Evolutionary conservation across 2,329 filamentous ascomycete species (phyloP).

Genomic region (Trichoderma sp.): DNA sequence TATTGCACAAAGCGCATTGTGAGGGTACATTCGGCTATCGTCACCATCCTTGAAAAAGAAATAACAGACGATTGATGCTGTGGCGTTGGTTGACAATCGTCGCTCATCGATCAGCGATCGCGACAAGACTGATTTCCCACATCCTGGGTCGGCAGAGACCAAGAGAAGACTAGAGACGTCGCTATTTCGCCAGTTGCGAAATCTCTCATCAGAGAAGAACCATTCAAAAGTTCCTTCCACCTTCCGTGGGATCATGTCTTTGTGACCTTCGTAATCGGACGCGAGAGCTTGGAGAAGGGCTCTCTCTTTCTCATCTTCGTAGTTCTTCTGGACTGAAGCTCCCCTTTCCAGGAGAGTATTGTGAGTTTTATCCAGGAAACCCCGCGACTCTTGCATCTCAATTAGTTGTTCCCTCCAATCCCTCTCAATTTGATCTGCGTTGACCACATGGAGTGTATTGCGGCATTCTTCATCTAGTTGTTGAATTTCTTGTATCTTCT

Average conservation of each 20-base stretch:
- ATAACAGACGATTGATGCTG: constrained; percentile 32
- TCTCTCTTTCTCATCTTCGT: neutral
- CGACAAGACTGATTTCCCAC: constrained; percentile 36
- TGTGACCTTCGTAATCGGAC: constrained; percentile 31
- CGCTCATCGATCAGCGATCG: constrained; percentile 33
- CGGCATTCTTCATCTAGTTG: neutral
- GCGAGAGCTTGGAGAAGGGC: constrained; percentile 26
- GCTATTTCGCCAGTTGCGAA: constrained; percentile 32
- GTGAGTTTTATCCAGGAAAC: neutral
- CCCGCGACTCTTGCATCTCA: neutral
- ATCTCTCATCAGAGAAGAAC: constrained; percentile 34
- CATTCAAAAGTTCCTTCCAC: constrained; percentile 38
- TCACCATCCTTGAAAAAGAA: constrained; percentile 40
- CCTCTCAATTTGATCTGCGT: neutral
- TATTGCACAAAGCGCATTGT: constrained; percentile 29
- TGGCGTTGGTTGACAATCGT: constrained; percentile 25
- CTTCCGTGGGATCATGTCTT: constrained; percentile 32
- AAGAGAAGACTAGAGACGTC: constrained; percentile 31
- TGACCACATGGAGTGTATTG: neutral
- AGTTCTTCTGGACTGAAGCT: neutral
- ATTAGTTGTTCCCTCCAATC: neutral
- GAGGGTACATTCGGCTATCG: constrained; percentile 25
- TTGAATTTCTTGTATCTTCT: neutral
- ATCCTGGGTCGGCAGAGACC: constrained; percentile 37
- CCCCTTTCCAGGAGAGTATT: neutral